Evolutionary conservation across 2,329 filamentous ascomycete genomes (phyloP), one percentile per base, ranked within the genome.

Genomic region (Exophiala sp.): DNA sequence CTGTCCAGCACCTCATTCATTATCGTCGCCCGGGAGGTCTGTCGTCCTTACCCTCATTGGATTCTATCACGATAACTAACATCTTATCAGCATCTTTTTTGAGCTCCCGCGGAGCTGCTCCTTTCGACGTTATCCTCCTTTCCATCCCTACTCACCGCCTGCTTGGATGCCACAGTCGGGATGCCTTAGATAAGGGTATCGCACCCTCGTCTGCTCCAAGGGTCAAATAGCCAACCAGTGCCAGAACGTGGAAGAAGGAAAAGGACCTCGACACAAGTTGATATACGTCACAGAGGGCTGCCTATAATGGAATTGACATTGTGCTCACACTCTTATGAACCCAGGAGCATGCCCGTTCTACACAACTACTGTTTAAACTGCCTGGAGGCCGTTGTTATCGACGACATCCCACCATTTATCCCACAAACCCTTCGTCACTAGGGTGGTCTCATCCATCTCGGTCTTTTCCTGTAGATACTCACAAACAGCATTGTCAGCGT

Each of bases 401-500:
- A 61, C 38, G 8, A 56, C 38, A 14, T 53, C 57, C 53, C 53
- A 59, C 56, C 59, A 61, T 44, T 58, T 59, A 18, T 55, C 49
- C 54, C 57, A 59, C 9, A 61, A 44, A 9, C 57, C 59, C 18
- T 55, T 53, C 18, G 47, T 59, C 16, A 59, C 56, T 34, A 59
- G 32, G 11, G 58, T 59, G 18, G 24, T 47, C 33, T 49, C 20
- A 33, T 59, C 59, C 47, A 61, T 50, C n/a, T 43, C 43, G 0
- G 50, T 56, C 3, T 52, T 51, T 36, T 41, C 51, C 44, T 58
- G 57, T 41, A 62, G 36, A 44, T 55, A 54, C 53, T 62, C 60
- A 43, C 52, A 52, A 5, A 60, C 60, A 1, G 60, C 60, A 45
- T 53, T 55, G 16, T 62, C 60, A 3, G 60, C 60, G 44, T 62